Conservation (phyloP, 441 rosid genomes). For the Jatropha podagrica region DNA sequence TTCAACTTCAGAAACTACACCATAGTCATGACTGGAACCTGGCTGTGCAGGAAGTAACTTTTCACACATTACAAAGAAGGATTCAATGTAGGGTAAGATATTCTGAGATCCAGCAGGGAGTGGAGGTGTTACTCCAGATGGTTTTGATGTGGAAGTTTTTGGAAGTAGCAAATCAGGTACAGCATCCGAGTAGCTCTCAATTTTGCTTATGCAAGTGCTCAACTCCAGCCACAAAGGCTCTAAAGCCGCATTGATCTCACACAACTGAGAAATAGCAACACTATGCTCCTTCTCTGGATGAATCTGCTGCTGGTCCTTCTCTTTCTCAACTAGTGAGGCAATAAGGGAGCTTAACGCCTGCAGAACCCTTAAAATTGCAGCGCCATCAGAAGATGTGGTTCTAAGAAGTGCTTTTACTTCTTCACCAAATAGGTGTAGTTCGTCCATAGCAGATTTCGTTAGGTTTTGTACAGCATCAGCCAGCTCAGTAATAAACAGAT, state of each 20-base stretch:
- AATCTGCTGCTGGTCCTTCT: slow-evolving; percentile 48
- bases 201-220: slow-evolving; percentile 86
- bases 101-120: slow-evolving; percentile 97
- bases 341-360: slow-evolving; percentile 91
- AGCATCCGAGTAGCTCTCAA: slow-evolving; percentile 83
- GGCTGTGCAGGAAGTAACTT: slow-evolving; percentile 82
- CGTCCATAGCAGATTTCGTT: slow-evolving; percentile 81
- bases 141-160: slow-evolving; percentile 48
- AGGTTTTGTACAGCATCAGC: slow-evolving; percentile 72
- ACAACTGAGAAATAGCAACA: slow-evolving; percentile 65
- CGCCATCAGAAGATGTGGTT: slow-evolving; percentile 82
- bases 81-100: slow-evolving; percentile 86
- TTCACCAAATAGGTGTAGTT: slow-evolving; percentile 81
- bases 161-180: slow-evolving; percentile 39
- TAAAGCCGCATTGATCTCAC: slow-evolving; percentile 66
- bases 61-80: slow-evolving; percentile 88
- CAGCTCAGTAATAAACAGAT: slow-evolving; percentile 79
- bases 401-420: slow-evolving; percentile 80
- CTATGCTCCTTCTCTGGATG: slow-evolving; percentile 53
- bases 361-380: slow-evolving; percentile 88
- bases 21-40: slow-evolving; percentile 57
- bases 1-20: slow-evolving; percentile 60
- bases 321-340: slow-evolving; percentile 54
- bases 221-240: slow-evolving; percentile 93
- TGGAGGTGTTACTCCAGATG: slow-evolving; percentile 65